Base-by-base conservation (phyloP, 257 asterid species). In the Solanum corneliomulleri region DNA sequence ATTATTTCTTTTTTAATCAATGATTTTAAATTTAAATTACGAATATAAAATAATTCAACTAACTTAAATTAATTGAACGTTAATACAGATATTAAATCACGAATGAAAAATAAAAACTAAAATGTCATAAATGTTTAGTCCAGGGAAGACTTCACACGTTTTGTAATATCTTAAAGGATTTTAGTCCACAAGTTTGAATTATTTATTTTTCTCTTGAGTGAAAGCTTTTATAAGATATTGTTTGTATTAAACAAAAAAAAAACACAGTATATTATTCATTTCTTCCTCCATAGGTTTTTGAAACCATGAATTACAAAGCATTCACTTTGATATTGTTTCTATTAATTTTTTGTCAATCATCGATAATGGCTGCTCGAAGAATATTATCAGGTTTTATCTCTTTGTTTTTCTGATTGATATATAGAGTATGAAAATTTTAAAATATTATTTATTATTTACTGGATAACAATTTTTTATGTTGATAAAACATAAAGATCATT, bases 241-340 rank as follows among this genome's bases (percentile, higher is more conserved):
- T 76, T 76, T 76, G 41, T 6, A 41, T 76, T 13, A 23, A 75
- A 29, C 7, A 2, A 4, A 64, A 11, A 12, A 12, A 10, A 42
- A 0, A 18, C 35, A 31, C 35, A 31, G 35, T 31, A 31, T 31
- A 31, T 31, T 31, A 18, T 20, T 72, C 14, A 15, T 72, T 2
- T 72, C 47, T 35, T 9, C 3, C 45, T 62, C 80, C 9, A 18
- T 37, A 37, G 18, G 5, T 37, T 10, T 62, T 23, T 75, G 82
- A 75, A 75, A 29, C 82, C 31, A 75, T 75, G 83, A 76, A 76
- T 76, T 9, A 41, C 82, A 75, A 75, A 75, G 9, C 58, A 76
- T 39, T 41, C 23, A 39, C 20, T 21, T 9, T 75, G 9, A 33
- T 44, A 1, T n/a, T 14, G 29, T 44, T 77, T 44, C 25, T 77